Conservation (phyloP, 306 rosid species). For the Potentilla sterilis region DNA sequence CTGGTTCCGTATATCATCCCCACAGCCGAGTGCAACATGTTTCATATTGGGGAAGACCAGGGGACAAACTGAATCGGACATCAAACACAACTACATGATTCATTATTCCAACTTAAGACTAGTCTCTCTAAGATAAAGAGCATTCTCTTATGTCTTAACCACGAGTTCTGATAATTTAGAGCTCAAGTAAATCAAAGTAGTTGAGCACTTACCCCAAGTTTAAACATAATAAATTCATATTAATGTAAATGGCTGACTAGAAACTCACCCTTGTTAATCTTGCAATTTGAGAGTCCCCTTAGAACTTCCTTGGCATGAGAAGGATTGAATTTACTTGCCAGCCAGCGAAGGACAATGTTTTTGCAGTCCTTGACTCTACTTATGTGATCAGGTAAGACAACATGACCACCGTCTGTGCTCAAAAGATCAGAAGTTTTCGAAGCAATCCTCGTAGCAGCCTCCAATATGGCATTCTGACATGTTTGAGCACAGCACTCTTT, state of each 20-base stretch:
- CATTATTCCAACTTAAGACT: slow-evolving; percentile 21
- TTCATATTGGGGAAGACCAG: slow-evolving; percentile 68
- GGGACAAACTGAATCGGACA: slow-evolving; percentile 65
- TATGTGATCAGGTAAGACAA: slow-evolving; percentile 52
- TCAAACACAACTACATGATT: slow-evolving; percentile 8
- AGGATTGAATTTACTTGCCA: slow-evolving; percentile 80
- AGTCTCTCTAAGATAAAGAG: slow-evolving; percentile 1
- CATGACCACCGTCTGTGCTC: slow-evolving; percentile 45
- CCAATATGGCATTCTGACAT: slow-evolving; percentile 85
- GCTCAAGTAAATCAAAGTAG: background rate
- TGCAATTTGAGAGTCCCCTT: slow-evolving; percentile 87
- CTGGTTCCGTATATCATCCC: slow-evolving; percentile 57
- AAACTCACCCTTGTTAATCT: slow-evolving; percentile 65
- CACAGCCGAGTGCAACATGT: slow-evolving; percentile 66
- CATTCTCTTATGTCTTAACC: background rate
- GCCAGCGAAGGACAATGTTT: slow-evolving; percentile 78
- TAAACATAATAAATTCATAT: background rate
- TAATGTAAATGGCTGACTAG: background rate
- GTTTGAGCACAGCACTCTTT: slow-evolving; percentile 77
- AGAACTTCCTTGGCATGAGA: slow-evolving; percentile 75
- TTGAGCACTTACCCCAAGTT: background rate
- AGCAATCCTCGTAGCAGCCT: slow-evolving; percentile 79
- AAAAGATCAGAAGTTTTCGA: slow-evolving; percentile 61
- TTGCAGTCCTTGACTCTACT: slow-evolving; percentile 62
- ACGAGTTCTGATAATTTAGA: background rate